Conservation (phyloP, 257 asterid species). For the Solanum boliviense region DNA sequence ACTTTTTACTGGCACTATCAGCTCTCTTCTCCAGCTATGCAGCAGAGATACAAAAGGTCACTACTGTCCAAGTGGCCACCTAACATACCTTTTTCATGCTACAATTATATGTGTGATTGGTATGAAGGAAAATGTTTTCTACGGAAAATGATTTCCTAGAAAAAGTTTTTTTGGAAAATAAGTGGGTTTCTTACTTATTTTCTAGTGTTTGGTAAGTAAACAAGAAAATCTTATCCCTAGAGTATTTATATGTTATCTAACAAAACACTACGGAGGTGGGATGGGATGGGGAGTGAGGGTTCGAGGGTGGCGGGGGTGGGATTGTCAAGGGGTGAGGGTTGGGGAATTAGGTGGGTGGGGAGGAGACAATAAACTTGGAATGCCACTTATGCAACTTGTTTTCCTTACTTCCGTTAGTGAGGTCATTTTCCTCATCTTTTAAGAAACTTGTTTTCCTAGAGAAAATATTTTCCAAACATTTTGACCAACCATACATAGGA, state of each 20-base stretch:
- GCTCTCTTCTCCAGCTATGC: not conserved
- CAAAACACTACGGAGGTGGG: not conserved
- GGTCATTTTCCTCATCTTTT: not conserved
- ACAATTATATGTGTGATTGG: not conserved
- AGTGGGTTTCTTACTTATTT: not conserved
- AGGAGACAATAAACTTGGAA: not conserved
- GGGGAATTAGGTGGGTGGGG: not conserved
- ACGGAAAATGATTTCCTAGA: not conserved
- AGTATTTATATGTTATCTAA: not conserved
- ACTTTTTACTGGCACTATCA: not conserved
- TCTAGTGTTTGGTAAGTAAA: not conserved
- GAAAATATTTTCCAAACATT: not conserved
- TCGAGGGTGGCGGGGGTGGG: not conserved
- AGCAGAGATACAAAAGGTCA: not conserved
- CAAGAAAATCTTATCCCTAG: not conserved
- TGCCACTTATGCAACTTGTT: not conserved
- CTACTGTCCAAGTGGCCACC: not conserved
- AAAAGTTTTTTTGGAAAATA: not conserved
- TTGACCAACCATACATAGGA: not conserved
- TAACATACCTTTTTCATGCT: not conserved
- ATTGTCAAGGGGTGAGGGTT: not conserved
- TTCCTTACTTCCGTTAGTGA: not conserved
- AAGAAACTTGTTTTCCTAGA: not conserved
- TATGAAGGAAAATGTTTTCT: not conserved
- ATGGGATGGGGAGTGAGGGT: not conserved